Conservation (phyloP, 441 rosid genomes). For the Syzygium syzygioides region DNA sequence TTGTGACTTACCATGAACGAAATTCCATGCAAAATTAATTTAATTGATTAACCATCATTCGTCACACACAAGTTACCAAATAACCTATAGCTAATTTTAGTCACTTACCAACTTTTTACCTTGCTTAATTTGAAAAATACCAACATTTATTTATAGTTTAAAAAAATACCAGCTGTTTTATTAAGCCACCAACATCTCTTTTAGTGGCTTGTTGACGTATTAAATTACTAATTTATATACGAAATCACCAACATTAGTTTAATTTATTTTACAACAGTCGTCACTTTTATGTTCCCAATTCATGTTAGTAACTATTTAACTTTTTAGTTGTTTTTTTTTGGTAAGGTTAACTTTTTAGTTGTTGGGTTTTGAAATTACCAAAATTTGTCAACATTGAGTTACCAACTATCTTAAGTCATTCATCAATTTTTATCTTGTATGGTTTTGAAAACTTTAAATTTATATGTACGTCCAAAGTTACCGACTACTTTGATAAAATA, state of each 20-base stretch:
- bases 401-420: no score
- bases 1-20: not conserved
- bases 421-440: no score
- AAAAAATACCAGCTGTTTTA: not conserved
- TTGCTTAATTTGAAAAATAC: not conserved
- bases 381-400: no score
- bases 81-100: not conserved
- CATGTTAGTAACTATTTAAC: no score
- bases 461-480: no score
- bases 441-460: no score
- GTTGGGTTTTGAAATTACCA: no score
- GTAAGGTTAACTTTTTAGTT: no score
- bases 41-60: not conserved
- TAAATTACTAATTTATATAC: no score
- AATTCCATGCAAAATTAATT: not conserved
- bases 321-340: no score
- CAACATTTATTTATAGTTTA: not conserved
- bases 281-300: not conserved
- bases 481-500: not conserved
- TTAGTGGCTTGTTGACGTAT: rapidly evolving
- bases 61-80: not conserved
- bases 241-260: not conserved
- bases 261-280: not conserved
- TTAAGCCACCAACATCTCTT: not conserved
- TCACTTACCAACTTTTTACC: not conserved